A percentile compares a stretch with the other conserved stretches of the same genome.
Conservation (phyloP, 257 asterid genomes). For the Perilla frutescens region DNA sequence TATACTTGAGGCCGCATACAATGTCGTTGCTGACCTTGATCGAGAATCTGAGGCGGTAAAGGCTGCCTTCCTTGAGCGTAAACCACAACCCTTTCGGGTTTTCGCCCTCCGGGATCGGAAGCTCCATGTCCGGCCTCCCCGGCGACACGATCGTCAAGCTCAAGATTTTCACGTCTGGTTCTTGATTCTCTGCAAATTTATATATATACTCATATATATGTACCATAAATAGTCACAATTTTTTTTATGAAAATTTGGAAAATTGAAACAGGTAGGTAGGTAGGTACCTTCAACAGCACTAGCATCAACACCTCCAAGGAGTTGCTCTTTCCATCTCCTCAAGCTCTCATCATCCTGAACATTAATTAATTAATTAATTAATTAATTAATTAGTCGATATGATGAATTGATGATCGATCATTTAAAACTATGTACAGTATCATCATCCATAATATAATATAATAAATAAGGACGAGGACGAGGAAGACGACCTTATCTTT, state of each 20-base stretch:
- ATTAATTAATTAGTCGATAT: background rate
- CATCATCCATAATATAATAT: no score
- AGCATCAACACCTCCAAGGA: constrained; percentile 55
- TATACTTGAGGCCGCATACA: constrained; percentile 59
- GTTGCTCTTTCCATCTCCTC: constrained; percentile 63
- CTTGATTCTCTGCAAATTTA: constrained; percentile 44
- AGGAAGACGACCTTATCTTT: constrained; percentile 46
- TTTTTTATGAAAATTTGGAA: background rate
- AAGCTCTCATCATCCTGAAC: constrained; percentile 59
- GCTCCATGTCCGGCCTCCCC: constrained; percentile 44
- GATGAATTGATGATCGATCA: no score
- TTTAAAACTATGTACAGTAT: no score
- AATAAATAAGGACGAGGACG: no score
- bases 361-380: background rate
- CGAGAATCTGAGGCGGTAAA: constrained; percentile 46
- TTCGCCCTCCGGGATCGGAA: constrained; percentile 48
- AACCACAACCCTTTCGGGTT: constrained; percentile 62
- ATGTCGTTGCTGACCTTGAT: constrained; percentile 56
- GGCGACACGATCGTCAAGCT: constrained; percentile 47
- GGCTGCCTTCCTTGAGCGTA: constrained; percentile 57
- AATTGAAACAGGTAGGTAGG: no score
- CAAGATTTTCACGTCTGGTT: constrained; percentile 56
- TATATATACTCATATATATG: no score
- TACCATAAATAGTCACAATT: background rate
- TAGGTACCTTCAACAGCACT: constrained; percentile 45